A percentile compares a stretch with the other conserved stretches of the same genome.
Conservation (phyloP, 495 filamentous ascomycete genomes). For the Trichoderma orchidacearum region DNA sequence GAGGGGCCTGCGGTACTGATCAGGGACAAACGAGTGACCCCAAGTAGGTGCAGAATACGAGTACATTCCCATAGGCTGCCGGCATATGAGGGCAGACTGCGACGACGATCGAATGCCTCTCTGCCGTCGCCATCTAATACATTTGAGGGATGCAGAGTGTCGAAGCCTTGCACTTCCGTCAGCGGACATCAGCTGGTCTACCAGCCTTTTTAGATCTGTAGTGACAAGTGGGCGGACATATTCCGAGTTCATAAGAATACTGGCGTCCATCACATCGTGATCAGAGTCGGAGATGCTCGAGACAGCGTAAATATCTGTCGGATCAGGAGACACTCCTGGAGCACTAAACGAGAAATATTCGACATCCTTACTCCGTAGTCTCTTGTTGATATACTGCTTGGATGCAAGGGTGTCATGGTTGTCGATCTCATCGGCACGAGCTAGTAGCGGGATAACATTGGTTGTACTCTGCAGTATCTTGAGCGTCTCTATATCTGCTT, state of each 20-base stretch:
- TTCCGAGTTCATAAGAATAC: constrained; percentile 83
- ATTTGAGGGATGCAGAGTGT: constrained; percentile 76
- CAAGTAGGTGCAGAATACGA: not conserved
- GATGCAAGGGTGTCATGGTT: constrained; percentile 41
- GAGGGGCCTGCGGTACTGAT: constrained; percentile 1
- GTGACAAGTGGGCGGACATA: constrained; percentile 74
- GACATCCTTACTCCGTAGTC: constrained; percentile 44
- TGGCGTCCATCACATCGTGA: constrained; percentile 86
- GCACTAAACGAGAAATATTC: constrained; percentile 55
- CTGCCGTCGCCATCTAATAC: constrained; percentile 47
- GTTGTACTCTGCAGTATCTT: constrained; percentile 61
- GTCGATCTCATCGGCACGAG: constrained; percentile 60
- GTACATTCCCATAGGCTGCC: not conserved
- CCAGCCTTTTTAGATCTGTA: constrained; percentile 61
- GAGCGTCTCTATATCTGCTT: constrained; percentile 65
- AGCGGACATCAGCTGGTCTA: constrained; percentile 61
- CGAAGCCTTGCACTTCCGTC: constrained; percentile 79
- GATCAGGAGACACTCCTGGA: constrained; percentile 13
- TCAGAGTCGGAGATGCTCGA: constrained; percentile 69
- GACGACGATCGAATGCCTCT: not conserved
- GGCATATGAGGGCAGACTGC: not conserved
- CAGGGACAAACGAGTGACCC: not conserved
- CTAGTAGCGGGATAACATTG: constrained; percentile 76
- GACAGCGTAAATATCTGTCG: constrained; percentile 53
- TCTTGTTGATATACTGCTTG: constrained; percentile 50